Conservation (phyloP, 2,329 filamentous ascomycete species). For the Alternaria dauci region DNA sequence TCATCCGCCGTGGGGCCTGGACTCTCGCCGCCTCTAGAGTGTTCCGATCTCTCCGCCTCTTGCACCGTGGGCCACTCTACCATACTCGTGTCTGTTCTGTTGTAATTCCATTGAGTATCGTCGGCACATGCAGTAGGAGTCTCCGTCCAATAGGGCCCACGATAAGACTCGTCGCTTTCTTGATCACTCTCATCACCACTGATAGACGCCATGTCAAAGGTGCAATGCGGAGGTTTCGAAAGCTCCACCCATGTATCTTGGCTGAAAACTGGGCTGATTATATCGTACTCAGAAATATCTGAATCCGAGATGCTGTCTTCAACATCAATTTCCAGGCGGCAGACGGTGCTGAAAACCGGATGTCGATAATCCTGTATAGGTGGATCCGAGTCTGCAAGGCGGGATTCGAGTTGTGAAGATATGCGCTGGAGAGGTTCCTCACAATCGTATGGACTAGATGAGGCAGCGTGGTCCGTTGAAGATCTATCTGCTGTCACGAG, state of each 20-base stretch:
- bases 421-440: background rate
- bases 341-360: background rate
- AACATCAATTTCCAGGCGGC: background rate
- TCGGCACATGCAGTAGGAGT: background rate
- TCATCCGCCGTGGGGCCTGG: conserved; percentile 4
- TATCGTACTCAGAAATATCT: background rate
- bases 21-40: background rate
- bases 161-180: background rate
- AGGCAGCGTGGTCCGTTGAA: background rate
- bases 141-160: conserved; percentile 1
- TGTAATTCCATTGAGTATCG: background rate
- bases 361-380: background rate
- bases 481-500: background rate
- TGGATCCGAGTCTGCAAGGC: background rate
- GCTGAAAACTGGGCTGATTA: background rate
- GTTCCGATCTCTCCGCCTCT: conserved; percentile 16
- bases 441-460: background rate
- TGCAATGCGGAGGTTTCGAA: background rate
- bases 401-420: background rate
- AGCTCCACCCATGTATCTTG: background rate
- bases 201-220: background rate
- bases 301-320: background rate
- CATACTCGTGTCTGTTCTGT: conserved; percentile 9
- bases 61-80: conserved; percentile 30
- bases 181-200: background rate